phyloP scores from a whole-genome alignment of 2,329 filamentous ascomycete genomes.

The Penicillium sp. region DNA sequence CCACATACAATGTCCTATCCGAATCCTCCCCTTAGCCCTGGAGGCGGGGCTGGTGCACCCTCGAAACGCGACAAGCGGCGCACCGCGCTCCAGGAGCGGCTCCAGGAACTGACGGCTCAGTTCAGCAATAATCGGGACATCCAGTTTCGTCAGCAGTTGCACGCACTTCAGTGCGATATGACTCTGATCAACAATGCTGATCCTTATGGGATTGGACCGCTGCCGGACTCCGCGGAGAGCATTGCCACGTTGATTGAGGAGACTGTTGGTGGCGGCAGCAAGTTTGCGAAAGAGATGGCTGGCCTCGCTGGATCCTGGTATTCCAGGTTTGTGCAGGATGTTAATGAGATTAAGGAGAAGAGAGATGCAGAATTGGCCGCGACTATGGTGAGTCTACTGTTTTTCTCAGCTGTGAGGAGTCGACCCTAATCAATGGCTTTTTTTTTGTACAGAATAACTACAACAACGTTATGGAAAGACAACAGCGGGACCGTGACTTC shows the following conservation, averaged over 20 bases:
- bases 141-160: slow-evolving; percentile 79
- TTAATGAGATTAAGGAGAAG: slow-evolving; percentile 80
- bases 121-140: slow-evolving; percentile 73
- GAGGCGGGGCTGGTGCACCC: slow-evolving; percentile 32
- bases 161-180: slow-evolving; percentile 85
- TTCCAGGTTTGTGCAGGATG: slow-evolving; percentile 70
- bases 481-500: slow-evolving; percentile 51
- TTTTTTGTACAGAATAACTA: slow-evolving; percentile 47
- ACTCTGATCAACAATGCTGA: slow-evolving; percentile 76
- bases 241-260: slow-evolving; percentile 56
- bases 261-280: slow-evolving; percentile 46
- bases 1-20: slow-evolving; percentile 15
- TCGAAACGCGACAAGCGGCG: slow-evolving; percentile 89
- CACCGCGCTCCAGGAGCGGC: slow-evolving; percentile 69
- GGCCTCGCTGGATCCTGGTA: slow-evolving; percentile 68
- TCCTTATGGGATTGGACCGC: slow-evolving; percentile 62
- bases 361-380: slow-evolving; percentile 73
- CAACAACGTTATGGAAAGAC: slow-evolving; percentile 47
- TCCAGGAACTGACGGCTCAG: slow-evolving; percentile 64
- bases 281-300: slow-evolving; percentile 59
- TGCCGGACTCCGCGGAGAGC: slow-evolving; percentile 58
- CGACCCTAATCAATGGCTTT: background rate
- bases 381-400: slow-evolving; percentile 59
- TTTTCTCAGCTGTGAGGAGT: background rate
- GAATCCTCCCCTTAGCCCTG: slow-evolving; percentile 27